phyloP scores from a whole-genome alignment of 106 monocot genomes.

The Apostasia ramifera region DNA sequence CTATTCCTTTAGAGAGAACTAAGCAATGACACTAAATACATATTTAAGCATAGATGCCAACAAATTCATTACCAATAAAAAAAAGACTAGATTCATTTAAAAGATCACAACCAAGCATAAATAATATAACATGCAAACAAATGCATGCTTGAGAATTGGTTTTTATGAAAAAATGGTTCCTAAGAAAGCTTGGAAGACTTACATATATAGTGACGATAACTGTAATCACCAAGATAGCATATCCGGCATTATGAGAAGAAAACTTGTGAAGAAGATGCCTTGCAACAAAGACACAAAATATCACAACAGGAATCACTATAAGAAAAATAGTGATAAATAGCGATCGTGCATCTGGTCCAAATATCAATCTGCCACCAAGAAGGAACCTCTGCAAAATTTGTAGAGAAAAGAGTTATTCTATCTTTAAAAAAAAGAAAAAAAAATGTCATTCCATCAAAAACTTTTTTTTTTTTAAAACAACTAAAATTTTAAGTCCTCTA shows the following conservation, averaged over 20 bases:
- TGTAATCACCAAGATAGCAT: slow-evolving; percentile 52
- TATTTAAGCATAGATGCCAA: no score
- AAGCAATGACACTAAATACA: no score
- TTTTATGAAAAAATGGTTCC: neutral
- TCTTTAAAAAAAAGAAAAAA: neutral
- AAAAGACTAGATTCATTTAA: no score
- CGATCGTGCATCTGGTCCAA: slow-evolving; percentile 29
- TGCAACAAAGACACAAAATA: slow-evolving; percentile 83
- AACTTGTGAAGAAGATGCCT: slow-evolving; percentile 45
- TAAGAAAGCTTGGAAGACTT: slow-evolving; percentile 24
- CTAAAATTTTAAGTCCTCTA: neutral
- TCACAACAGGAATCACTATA: slow-evolving; percentile 53
- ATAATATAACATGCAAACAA: neutral
- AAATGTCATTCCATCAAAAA: neutral
- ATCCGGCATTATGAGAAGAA: slow-evolving; percentile 40
- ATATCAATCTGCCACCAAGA: slow-evolving; percentile 23
- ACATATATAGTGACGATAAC: slow-evolving; percentile 65
- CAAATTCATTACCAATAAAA: no score
- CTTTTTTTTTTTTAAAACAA: neutral
- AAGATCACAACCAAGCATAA: neutral
- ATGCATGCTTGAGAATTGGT: neutral
- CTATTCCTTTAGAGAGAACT: no score
- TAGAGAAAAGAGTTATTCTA: slow-evolving; percentile 4
- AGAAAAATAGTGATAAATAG: slow-evolving; percentile 49
- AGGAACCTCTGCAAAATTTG: slow-evolving; percentile 53